Conservation (phyloP, 345 rosid genomes). For the Eucalyptus cladocalyx region DNA sequence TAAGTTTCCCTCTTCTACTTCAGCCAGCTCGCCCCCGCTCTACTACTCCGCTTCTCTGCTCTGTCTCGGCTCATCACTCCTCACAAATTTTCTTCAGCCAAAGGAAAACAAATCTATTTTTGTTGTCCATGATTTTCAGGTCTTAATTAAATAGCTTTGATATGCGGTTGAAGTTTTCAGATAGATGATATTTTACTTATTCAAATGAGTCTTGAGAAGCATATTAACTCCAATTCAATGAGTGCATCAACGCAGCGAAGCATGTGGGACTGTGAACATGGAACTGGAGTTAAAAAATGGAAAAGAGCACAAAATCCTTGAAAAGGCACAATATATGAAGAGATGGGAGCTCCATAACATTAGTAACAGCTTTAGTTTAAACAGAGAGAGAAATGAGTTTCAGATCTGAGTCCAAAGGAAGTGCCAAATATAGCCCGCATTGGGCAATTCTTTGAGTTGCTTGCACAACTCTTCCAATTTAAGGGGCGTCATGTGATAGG, state of each 20-base stretch:
- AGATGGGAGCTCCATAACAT: neutral
- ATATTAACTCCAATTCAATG: neutral
- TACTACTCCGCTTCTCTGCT: neutral
- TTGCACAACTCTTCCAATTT: too few relatives aligned
- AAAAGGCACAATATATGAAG: neutral
- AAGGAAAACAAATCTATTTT: neutral
- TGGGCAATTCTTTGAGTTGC: too few relatives aligned
- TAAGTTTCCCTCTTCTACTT: neutral
- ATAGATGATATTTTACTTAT: neutral
- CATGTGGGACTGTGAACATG: neutral
- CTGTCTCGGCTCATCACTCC: neutral
- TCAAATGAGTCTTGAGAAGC: neutral
- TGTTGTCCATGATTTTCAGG: neutral
- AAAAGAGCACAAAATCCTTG: neutral
- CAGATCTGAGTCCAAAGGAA: neutral
- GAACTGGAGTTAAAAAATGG: neutral
- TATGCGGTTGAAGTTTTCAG: neutral
- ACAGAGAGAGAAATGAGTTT: neutral
- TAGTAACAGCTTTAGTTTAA: neutral
- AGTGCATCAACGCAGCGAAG: neutral
- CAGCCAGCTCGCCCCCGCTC: neutral
- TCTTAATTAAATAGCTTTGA: neutral
- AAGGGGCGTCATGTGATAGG: too few relatives aligned
- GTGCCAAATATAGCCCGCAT: neutral
- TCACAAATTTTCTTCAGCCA: neutral